Evolutionary conservation across 495 filamentous ascomycete genomes (phyloP).

Genomic region (Lasiosphaeria ovina): DNA sequence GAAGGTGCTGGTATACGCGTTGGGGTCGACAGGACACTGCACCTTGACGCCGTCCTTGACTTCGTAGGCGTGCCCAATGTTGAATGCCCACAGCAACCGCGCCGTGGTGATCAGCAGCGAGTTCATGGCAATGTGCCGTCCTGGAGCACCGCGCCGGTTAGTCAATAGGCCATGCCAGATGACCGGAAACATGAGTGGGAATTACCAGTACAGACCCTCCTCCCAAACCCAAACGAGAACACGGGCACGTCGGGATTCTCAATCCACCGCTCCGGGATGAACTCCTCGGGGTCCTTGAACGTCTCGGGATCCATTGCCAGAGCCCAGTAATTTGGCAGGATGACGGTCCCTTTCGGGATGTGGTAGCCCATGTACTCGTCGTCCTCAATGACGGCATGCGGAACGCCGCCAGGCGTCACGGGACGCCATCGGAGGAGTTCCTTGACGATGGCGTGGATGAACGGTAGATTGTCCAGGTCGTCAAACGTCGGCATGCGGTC

Average conservation of each 20-base stretch:
- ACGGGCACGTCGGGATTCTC: conserved; percentile 30
- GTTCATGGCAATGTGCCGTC: conserved; percentile 45
- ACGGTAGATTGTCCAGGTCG: conserved; percentile 46
- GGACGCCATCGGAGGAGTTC: conserved; percentile 57
- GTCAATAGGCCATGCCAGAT: not conserved
- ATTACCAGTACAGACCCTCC: conserved; percentile 50
- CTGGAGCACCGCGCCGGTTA: not conserved
- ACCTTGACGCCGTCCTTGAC: conserved; percentile 38
- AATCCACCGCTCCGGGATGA: conserved; percentile 43
- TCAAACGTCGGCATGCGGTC: conserved; percentile 45
- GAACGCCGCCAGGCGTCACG: conserved; percentile 47
- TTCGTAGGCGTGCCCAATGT: conserved; percentile 36
- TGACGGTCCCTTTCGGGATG: conserved; percentile 34
- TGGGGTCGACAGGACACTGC: conserved; percentile 44
- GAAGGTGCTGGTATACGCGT: conserved; percentile 37
- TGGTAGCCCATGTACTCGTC: conserved; percentile 37
- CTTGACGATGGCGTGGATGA: conserved; percentile 45
- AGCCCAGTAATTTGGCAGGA: conserved; percentile 33
- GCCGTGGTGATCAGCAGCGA: conserved; percentile 46
- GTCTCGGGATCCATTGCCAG: conserved; percentile 55
- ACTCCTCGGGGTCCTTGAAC: conserved; percentile 50
- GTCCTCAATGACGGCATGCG: conserved; percentile 49
- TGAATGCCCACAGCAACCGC: conserved; percentile 49
- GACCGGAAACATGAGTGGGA: not conserved
- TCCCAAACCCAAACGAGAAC: conserved; percentile 54